These are phyloP conservation scores for Blastocladiella emersonii DNA, from an alignment of 371 early-diverging fungal species.

Conservation along the genomic window DNA sequence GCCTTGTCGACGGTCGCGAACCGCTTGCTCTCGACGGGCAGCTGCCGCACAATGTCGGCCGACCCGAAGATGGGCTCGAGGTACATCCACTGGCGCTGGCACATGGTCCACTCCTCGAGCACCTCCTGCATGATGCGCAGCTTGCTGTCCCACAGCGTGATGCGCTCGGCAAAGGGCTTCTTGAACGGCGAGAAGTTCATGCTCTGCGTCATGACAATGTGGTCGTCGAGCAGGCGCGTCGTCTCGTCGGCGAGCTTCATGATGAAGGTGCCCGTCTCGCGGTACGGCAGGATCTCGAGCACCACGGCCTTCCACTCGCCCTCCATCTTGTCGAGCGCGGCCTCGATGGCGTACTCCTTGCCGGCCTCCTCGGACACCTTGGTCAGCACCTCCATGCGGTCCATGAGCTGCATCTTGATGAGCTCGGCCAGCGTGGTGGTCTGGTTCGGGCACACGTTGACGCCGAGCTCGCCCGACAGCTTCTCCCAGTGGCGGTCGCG, in stretches of 20 bases:
- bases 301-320: conserved; percentile 31
- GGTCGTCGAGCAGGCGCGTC: conserved; percentile 35
- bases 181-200: conserved; percentile 45
- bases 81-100: conserved; percentile 41
- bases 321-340: conserved; percentile 41
- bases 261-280: conserved; percentile 38
- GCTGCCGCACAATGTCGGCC: conserved; percentile 39
- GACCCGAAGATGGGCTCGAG: conserved; percentile 42
- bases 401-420: conserved; percentile 29
- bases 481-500: conserved; percentile 40
- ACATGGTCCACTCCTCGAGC: conserved; percentile 38
- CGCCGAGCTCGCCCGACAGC: conserved; percentile 27
- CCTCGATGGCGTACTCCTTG: conserved; percentile 43
- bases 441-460: conserved; percentile 24
- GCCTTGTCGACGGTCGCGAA: conserved; percentile 41
- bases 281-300: conserved; percentile 35
- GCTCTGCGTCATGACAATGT: conserved; percentile 41
- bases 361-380: conserved; percentile 41
- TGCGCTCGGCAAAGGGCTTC: conserved; percentile 39
- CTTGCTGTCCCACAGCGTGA: conserved; percentile 34
- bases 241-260: conserved; percentile 38
- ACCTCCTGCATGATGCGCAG: conserved; percentile 40
- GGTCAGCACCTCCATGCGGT: conserved; percentile 27
- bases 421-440: conserved; percentile 28
- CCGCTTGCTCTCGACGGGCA: conserved; percentile 38